Percentiles rank a stretch among this genome's conserved stretches.
Evolutionary conservation across 257 asterid species (phyloP).

Genomic region (Thymus quinquecostatus): DNA sequence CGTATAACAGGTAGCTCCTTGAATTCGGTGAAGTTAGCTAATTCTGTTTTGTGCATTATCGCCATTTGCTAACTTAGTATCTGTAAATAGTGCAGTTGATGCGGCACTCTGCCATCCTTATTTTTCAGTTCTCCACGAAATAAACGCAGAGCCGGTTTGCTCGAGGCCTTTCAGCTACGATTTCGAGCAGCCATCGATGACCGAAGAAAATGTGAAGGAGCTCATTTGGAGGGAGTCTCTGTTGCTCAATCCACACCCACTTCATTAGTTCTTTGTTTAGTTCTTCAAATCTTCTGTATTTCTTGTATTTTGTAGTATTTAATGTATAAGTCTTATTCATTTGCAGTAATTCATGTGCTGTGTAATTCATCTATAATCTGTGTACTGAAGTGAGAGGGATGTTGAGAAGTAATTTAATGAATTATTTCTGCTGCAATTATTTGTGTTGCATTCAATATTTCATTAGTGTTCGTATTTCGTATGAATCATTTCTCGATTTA

Average conservation of each 20-base stretch:
- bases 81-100: constrained; percentile 10
- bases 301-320: background rate
- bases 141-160: constrained; percentile 34
- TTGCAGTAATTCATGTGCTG: background rate
- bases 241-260: constrained; percentile 15
- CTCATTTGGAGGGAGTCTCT: constrained; percentile 33
- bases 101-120: constrained; percentile 31
- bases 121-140: constrained; percentile 21
- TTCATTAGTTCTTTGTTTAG: background rate
- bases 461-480: too few species aligned
- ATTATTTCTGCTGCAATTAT: too few species aligned
- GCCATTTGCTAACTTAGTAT: background rate
- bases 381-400: too few species aligned
- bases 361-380: background rate
- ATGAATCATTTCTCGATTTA: too few species aligned
- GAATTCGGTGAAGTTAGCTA: background rate
- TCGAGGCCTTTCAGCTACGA: constrained; percentile 28
- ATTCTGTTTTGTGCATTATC: background rate
- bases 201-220: constrained; percentile 35
- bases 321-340: background rate
- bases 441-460: too few species aligned
- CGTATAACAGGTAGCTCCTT: constrained; percentile 23
- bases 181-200: constrained; percentile 33
- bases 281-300: background rate
- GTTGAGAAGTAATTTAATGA: too few species aligned